Evolutionary conservation across 108 stramenopile species (phyloP).

Genomic region (Skeletonema marinoi): DNA sequence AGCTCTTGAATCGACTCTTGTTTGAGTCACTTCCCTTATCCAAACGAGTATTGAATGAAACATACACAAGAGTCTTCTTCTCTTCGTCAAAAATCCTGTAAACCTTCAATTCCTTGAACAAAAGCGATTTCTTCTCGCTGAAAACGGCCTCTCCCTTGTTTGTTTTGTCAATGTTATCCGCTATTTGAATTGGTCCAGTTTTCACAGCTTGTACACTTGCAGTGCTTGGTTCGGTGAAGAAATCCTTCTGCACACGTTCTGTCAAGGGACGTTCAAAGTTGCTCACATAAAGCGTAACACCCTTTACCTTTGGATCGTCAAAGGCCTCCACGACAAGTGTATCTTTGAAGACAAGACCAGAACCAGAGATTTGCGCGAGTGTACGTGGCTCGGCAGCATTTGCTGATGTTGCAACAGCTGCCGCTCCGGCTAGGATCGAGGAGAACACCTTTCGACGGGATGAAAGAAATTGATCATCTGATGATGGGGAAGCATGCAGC

Average conservation of each 20-base stretch:
- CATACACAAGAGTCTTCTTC: constrained; percentile 84
- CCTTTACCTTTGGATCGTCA: constrained; percentile 85
- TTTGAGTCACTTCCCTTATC: constrained; percentile 89
- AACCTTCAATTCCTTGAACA: constrained; percentile 90
- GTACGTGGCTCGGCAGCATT: constrained; percentile 54
- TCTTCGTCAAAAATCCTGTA: constrained; percentile 84
- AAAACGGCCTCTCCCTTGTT: constrained; percentile 86
- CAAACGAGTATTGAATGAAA: constrained; percentile 86
- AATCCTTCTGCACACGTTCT: constrained; percentile 74
- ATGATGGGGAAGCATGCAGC: not conserved
- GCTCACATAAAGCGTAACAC: constrained; percentile 82
- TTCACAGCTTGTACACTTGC: constrained; percentile 85
- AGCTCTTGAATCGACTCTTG: constrained; percentile 85
- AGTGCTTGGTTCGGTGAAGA: constrained; percentile 87
- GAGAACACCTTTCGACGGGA: constrained; percentile 34
- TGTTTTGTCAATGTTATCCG: constrained; percentile 71
- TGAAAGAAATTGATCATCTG: constrained; percentile 15
- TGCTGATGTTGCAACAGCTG: constrained; percentile 23
- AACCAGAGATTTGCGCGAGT: constrained; percentile 74
- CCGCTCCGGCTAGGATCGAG: constrained; percentile 17
- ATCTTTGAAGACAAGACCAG: constrained; percentile 90
- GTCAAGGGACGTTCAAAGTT: constrained; percentile 92
- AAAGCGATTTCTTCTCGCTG: constrained; percentile 75
- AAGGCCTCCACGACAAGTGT: constrained; percentile 78
- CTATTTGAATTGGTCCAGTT: constrained; percentile 66